phyloP scores from a whole-genome alignment of 306 rosid genomes.

The Lablab purpureus region DNA sequence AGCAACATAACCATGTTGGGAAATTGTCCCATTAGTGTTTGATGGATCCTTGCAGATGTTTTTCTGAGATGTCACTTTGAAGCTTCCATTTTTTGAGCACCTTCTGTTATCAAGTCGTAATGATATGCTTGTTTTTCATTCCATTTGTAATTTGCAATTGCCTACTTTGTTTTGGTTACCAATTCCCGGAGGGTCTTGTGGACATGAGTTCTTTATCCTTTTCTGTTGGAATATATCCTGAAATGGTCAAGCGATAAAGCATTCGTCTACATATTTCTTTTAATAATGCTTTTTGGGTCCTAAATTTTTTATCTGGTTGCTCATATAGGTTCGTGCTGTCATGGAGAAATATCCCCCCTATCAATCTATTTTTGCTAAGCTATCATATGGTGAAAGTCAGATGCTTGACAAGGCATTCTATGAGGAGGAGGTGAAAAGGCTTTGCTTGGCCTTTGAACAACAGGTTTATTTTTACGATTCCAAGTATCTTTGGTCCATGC shows the following conservation, averaged over 20 bases:
- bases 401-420: conserved; percentile 99
- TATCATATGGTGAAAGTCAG: conserved; percentile 96
- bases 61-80: neutral
- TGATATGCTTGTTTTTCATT: conserved; percentile 9
- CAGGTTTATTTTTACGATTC: conserved; percentile 60
- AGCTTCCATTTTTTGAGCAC: conserved; percentile 2
- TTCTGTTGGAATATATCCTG: neutral
- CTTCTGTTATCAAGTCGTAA: neutral
- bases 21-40: neutral
- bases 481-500: neutral
- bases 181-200: conserved; percentile 23
- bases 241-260: neutral
- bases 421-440: conserved; percentile 99
- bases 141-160: conserved; percentile 19
- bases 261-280: conserved; percentile 3
- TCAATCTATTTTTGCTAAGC: conserved; percentile 85
- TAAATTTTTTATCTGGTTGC: conserved; percentile 37
- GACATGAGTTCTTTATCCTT: conserved; percentile 2
- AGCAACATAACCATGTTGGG: neutral
- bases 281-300: conserved; percentile 19
- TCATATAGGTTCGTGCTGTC: conserved; percentile 78
- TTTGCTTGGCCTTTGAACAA: conserved; percentile 94
- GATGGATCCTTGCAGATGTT: neutral
- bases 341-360: conserved; percentile 98
- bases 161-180: neutral